These are phyloP conservation scores for Prinsepia uniflora DNA, from an alignment of 306 rosid genomes.

Conservation along the genomic window DNA sequence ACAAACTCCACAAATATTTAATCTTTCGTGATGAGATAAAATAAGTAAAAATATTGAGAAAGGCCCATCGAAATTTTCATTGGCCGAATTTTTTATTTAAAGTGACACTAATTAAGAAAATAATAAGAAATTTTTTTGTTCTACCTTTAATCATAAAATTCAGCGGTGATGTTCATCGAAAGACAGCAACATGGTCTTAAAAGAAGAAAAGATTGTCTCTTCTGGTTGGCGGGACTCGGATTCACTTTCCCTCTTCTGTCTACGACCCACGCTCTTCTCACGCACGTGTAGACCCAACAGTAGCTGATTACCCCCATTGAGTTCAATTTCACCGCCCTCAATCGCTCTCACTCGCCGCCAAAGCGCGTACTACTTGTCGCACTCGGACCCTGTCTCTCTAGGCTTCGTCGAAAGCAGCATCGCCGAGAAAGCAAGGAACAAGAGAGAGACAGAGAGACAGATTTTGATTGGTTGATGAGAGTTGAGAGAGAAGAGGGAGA, in stretches of 20 bases:
- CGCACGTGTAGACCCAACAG: conserved; percentile 20
- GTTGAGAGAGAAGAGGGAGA: not conserved
- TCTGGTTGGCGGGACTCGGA: conserved; percentile 44
- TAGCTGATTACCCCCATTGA: no score
- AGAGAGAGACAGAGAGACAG: conserved; percentile 16
- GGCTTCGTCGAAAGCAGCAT: conserved; percentile 46
- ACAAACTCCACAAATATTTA: no score
- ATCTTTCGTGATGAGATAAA: not conserved
- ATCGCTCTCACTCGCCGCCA: not conserved
- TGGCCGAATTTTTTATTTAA: no score
- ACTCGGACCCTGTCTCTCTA: conserved; percentile 25
- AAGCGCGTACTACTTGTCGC: conserved; percentile 23
- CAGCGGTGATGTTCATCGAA: not conserved
- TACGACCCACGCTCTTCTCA: conserved; percentile 25
- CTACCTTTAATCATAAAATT: not conserved
- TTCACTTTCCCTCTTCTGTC: conserved; percentile 18
- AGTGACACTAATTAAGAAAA: no score
- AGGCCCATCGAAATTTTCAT: not conserved
- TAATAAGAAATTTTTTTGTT: not conserved
- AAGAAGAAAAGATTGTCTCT: conserved; percentile 45
- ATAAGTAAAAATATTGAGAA: not conserved
- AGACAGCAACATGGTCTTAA: conserved; percentile 24
- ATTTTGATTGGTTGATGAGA: not conserved
- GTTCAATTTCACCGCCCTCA: not conserved
- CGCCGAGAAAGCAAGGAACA: conserved; percentile 30